Base-by-base conservation (phyloP, 2,329 filamentous ascomycete genomes). In the Aureobasidium vineae region DNA sequence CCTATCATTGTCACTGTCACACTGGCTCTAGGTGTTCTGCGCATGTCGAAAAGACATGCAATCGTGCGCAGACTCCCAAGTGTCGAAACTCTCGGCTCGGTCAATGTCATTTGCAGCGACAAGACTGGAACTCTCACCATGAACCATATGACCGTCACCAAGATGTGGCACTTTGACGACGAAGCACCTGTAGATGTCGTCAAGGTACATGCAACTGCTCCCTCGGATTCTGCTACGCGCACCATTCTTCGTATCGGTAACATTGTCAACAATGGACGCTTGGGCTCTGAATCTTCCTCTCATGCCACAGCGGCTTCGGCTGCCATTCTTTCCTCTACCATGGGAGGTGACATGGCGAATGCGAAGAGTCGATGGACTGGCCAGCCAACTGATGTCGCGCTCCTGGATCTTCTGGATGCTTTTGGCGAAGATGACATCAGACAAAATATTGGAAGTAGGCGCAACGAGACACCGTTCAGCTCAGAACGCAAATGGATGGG, bases 401-500 rank as follows among this genome's bases (percentile, higher is more conserved):
- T 98, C 78, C 84, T 99, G 57, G 95, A 99, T 77, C 82, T 99
- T 61, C 82, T 99, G 40, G 96, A 99, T 78, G 86, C 87, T 28
- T 95, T 96, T 75, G 90, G 90, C 68, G 94, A 97, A 76, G 91
- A 96, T 70, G 95, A 99, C 78, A 87, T 96, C 53, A 88, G 96
- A 68, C 90, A 95, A 54, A 89, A 90, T 11, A 86, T 97, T 64
- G 92, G 92, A n/a, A 84, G 85, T 38, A 90, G 94, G 57, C 86
- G 90, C 38, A 87, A 88, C 50, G 95, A 99, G 77, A 93, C 91
- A 0, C 93, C 95, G 0, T 99, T 99, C 78, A 98, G 94, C 75
- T 99, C 95, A 0, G 92, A 97, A 75, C 86, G 94, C 66, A 99
- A 99, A 78, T 99, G 94, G 94, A 99, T 99, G 96, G 96, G 96